Base-by-base conservation (phyloP, 2,329 filamentous ascomycete genomes). In the Pseudogymnoascus sp. region DNA sequence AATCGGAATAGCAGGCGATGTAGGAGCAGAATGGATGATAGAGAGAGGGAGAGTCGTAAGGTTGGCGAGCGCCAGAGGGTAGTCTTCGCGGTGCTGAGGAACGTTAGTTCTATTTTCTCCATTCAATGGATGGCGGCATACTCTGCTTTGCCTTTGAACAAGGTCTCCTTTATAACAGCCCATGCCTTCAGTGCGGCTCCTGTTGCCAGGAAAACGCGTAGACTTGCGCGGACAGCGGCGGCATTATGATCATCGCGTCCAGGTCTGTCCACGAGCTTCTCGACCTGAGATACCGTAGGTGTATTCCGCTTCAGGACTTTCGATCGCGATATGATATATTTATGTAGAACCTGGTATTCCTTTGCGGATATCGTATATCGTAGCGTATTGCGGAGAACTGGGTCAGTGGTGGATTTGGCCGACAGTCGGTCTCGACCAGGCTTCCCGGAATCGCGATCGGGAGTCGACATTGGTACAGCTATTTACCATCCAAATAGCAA, bases 1-100 rank as follows among this genome's bases (percentile, higher is more conserved):
- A 97, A 96, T 61, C 92, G 89, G 74, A 92, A 90, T 23, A 97
- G 83, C 0, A 96, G 79, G 28, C 94, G 85, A 72, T 99, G 94
- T 63, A 95, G 83, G 41, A 97, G 83, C 18, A 97, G 80, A 64
- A 96, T 90, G 2, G 89, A 82, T 13, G 91, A 92, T 12, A 96
- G 79, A 0, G 90, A 94, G 7, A 92, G 77, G 0, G 91, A 92
- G 8, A 96, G 79, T 60, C 91, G 83, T 57, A 94, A 77, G 21
- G 88, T 87, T 0, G 85, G 79, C 0, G 86, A 90, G 63, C 80
- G 82, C 74, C 82, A 79, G 13, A 84, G 74, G 0, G 82, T 77
- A 39, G 79, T 74, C 66, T 80, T 82, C 66, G 65, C 79, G 69
- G 64, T 48, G 21, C n/a, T 59, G 19, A 63, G 59, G 9, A 13